Percentiles rank a stretch among this genome's conserved stretches.
These are phyloP conservation scores for Theobroma grandiflorum DNA, from an alignment of 441 rosid genomes.

Conservation along the genomic window DNA sequence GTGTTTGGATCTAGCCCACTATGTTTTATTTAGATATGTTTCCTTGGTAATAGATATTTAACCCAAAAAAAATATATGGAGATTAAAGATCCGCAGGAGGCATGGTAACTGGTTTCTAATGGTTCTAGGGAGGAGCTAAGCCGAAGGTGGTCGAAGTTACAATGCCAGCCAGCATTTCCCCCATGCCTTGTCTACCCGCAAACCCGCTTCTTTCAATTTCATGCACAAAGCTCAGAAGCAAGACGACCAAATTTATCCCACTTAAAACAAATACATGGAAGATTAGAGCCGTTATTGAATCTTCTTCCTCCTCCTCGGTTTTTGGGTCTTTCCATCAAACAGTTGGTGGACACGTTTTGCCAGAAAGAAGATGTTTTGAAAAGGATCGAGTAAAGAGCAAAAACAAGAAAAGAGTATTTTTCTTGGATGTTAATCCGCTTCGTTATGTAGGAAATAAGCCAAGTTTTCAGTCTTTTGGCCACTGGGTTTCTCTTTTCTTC, in stretches of 20 bases:
- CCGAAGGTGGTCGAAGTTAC: conserved; percentile 35
- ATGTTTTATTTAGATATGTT: too few species aligned
- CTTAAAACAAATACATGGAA: conserved; percentile 18
- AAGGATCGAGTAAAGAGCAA: conserved; percentile 30
- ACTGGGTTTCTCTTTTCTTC: conserved; percentile 87
- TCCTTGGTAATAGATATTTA: too few species aligned
- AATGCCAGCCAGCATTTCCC: conserved; percentile 23
- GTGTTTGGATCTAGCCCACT: too few species aligned
- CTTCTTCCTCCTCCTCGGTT: conserved; percentile 30
- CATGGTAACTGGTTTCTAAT: too few species aligned
- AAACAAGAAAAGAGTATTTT: conserved; percentile 75
- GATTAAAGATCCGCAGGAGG: too few species aligned
- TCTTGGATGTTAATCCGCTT: conserved; percentile 87
- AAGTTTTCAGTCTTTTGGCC: conserved; percentile 67
- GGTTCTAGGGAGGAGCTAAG: neutral
- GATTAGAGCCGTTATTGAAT: conserved; percentile 6
- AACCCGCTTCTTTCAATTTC: conserved; percentile 24
- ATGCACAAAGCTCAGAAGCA: neutral
- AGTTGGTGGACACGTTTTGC: conserved; percentile 41
- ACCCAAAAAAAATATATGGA: too few species aligned
- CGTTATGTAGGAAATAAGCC: conserved; percentile 84
- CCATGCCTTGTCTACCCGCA: conserved; percentile 11
- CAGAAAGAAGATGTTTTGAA: conserved; percentile 25
- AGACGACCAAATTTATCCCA: neutral
- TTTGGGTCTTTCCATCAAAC: conserved; percentile 60